Evolutionary conservation across 1,139 yeast genomes (phyloP), one percentile per base, ranked within the genome.

Genomic region (Insectozyma bohioensis): DNA sequence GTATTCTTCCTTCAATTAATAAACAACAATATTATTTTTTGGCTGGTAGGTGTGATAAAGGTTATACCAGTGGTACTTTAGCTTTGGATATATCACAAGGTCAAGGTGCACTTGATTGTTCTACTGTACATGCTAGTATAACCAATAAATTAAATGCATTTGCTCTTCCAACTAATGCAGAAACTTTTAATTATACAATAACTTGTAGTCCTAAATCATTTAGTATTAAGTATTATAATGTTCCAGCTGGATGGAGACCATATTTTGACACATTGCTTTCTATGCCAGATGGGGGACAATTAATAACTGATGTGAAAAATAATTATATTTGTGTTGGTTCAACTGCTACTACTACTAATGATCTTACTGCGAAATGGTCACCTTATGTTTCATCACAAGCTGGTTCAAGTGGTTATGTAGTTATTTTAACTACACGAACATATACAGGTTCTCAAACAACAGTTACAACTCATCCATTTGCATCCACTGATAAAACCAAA

Each of bases 201-300:
- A 18, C 46, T 2, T 58, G 62, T 45, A 27, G 43, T 9, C 10
- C 40, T 2, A 26, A 31, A 5, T 30, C 35, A 1, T 40, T 43
- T 24, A 31, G 34, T 2, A 39, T 54, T 9, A 28, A 32, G 4
- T 60, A 46, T 37, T 12, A 28, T 2, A 49, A 51, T 34, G 32
- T 60, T 21, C 63, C 64, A 3, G 54, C 60, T 2, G 66, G 65
- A 1, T 56, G 46, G 37, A 43, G 63, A 17, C 60, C 61, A 8
- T 60, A 46, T 36, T 39, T 61, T 23, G 54, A 47, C 36, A 45
- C 31, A 8, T 12, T 26, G 6, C 12, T 33, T 24, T 4, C 20
- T 5, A 9, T 17, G 10, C 25, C 21, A 10, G 11, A 22, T 11
- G 35, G 35, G 4, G 9, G 4, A 4, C 16, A 9, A 9, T 21